Conservation (phyloP, 2,329 filamentous ascomycete genomes). For the Bipolaris bicolor region DNA sequence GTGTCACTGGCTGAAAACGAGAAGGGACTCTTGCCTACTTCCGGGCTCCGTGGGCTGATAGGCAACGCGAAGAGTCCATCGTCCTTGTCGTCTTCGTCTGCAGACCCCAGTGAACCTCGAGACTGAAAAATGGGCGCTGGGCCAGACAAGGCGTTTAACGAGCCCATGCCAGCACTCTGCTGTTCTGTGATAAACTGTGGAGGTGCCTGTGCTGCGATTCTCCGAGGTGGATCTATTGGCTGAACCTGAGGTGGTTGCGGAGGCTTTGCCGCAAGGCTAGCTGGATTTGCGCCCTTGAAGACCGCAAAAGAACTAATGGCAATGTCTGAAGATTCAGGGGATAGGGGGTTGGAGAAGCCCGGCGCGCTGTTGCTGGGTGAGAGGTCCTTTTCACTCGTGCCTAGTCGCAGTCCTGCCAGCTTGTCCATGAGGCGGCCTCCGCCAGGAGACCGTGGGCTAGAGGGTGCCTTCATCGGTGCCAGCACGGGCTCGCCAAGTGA, state of each 20-base stretch:
- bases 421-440: conserved; percentile 78
- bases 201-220: conserved; percentile 41
- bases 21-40: conserved; percentile 85
- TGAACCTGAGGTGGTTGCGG: conserved; percentile 44
- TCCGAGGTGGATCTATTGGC: conserved; percentile 37
- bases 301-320: conserved; percentile 66
- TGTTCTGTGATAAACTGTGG: conserved; percentile 50
- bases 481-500: conserved; percentile 45
- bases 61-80: conserved; percentile 88
- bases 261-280: conserved; percentile 51
- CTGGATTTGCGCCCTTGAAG: conserved; percentile 59
- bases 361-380: conserved; percentile 50
- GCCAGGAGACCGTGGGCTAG: conserved; percentile 65
- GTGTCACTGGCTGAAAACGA: conserved; percentile 56
- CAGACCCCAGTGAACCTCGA: conserved; percentile 40
- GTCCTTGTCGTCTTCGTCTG: conserved; percentile 62
- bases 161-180: conserved; percentile 51
- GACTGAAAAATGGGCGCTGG: conserved; percentile 39
- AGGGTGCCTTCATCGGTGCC: conserved; percentile 60
- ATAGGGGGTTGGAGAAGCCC: conserved; percentile 57
- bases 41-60: conserved; percentile 83
- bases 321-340: conserved; percentile 67
- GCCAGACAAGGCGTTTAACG: conserved; percentile 53
- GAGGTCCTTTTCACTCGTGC: conserved; percentile 72
- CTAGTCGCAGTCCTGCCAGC: conserved; percentile 77